Evolutionary conservation across 2,329 filamentous ascomycete species (phyloP).

Genomic region (Trichoderma polysporum): DNA sequence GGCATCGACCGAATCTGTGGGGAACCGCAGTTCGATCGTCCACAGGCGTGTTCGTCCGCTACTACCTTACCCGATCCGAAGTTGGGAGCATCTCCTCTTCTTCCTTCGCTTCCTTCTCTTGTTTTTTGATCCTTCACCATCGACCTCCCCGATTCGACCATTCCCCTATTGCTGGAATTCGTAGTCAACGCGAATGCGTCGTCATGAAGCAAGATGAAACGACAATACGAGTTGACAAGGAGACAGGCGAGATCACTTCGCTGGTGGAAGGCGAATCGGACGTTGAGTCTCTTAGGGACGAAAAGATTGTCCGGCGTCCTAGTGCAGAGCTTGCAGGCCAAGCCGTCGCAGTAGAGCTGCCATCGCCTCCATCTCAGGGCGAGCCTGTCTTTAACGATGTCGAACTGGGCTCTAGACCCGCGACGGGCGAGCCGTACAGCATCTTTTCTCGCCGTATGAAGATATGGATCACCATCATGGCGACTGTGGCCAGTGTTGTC

Average conservation of each 20-base stretch:
- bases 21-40: slow-evolving; percentile 20
- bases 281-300: neutral
- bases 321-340: neutral
- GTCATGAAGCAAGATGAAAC: slow-evolving; percentile 20
- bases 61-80: slow-evolving; percentile 12
- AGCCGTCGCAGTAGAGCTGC: neutral
- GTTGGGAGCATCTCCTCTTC: neutral
- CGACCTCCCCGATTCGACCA: neutral
- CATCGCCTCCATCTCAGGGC: neutral
- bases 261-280: neutral
- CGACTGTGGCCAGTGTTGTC: slow-evolving; percentile 52
- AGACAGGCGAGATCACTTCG: neutral
- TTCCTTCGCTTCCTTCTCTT: neutral
- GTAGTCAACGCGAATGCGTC: neutral
- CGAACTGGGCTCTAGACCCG: neutral
- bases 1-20: slow-evolving; percentile 23
- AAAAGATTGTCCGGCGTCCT: neutral
- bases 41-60: slow-evolving; percentile 14
- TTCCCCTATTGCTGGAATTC: neutral
- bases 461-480: slow-evolving; percentile 54
- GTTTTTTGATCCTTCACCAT: slow-evolving; percentile 1
- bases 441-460: slow-evolving; percentile 40
- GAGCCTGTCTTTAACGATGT: neutral
- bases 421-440: slow-evolving; percentile 28
- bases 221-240: neutral